Conservation (phyloP, 371 early-diverging fungal genomes). For the Mortierella sp. region DNA sequence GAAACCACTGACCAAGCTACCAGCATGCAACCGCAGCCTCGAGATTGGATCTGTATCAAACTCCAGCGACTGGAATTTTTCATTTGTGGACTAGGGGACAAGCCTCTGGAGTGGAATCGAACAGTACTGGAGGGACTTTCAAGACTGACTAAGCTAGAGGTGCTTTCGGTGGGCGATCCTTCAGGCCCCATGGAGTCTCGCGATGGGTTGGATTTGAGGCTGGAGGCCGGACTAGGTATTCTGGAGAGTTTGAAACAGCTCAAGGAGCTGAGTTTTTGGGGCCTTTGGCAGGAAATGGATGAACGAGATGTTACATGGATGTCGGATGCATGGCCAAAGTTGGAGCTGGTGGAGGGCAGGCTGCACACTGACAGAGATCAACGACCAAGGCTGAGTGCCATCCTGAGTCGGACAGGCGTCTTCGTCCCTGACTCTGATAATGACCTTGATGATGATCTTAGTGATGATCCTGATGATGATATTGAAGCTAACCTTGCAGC, state of each 20-base stretch:
- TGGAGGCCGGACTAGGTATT: slow-evolving; percentile 9
- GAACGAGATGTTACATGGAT: slow-evolving; percentile 14
- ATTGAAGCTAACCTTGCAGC: too few species aligned
- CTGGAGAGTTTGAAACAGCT: neutral
- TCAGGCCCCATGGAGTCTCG: neutral
- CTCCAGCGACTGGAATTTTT: slow-evolving; percentile 5
- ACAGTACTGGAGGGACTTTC: slow-evolving; percentile 14
- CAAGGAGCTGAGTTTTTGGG: slow-evolving; percentile 10
- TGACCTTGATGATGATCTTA: too few species aligned
- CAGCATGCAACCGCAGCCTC: neutral
- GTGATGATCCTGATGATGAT: too few species aligned
- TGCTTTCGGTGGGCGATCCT: neutral
- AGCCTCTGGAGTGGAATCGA: slow-evolving; percentile 5
- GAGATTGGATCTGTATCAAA: slow-evolving; percentile 18
- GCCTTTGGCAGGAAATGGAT: slow-evolving; percentile 8
- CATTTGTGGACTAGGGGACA: slow-evolving; percentile 18
- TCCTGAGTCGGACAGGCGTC: too few species aligned
- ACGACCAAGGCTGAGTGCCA: too few species aligned
- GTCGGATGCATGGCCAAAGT: slow-evolving; percentile 12
- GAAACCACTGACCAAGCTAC: neutral
- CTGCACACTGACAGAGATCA: too few species aligned
- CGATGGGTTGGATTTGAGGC: slow-evolving; percentile 11
- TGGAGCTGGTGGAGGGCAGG: slow-evolving; percentile 7
- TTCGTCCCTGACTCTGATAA: too few species aligned
- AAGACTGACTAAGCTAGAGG: slow-evolving; percentile 6